These are phyloP conservation scores for Dryas integrifolia DNA, from an alignment of 331 rosid species.

Conservation along the genomic window DNA sequence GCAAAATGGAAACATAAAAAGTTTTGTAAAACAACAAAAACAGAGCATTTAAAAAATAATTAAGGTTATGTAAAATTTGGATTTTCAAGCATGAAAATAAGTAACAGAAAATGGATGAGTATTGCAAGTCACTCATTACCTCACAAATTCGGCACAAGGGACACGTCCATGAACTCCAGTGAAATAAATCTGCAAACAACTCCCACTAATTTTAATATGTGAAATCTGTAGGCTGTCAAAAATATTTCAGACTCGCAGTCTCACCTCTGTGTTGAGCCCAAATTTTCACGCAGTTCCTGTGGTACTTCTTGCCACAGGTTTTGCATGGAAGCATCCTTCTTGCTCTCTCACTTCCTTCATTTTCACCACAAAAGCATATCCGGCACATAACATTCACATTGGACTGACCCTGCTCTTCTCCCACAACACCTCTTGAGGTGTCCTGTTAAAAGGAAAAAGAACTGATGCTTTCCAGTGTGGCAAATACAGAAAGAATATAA, in stretches of 20 bases:
- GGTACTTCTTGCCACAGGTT: conserved; percentile 90
- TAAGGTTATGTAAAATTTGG: background rate
- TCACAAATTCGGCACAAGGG: conserved; percentile 92
- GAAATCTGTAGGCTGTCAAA: conserved; percentile 5
- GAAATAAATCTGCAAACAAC: conserved; percentile 69
- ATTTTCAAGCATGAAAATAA: conserved; percentile 1
- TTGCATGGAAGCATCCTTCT: conserved; percentile 93
- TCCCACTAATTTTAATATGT: conserved; percentile 17
- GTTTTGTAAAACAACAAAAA: background rate
- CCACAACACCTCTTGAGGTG: conserved; percentile 43
- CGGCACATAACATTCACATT: conserved; percentile 81
- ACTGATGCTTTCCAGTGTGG: background rate
- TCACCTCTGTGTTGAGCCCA: conserved; percentile 96
- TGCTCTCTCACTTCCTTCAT: conserved; percentile 85
- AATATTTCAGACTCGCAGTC: conserved; percentile 1
- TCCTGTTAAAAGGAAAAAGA: conserved; percentile 44
- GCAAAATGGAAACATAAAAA: background rate
- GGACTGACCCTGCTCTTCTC: conserved; percentile 73
- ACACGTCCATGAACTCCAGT: conserved; percentile 99
- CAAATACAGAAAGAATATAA: background rate
- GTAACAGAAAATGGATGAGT: conserved; percentile 4
- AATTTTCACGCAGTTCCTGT: conserved; percentile 83
- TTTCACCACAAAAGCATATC: conserved; percentile 85
- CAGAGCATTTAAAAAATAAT: background rate
- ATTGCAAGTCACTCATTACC: conserved; percentile 44